A percentile compares a stretch with the other conserved stretches of the same genome.
phyloP scores from a whole-genome alignment of 495 filamentous ascomycete genomes.

The Aspergillus ellipticus region DNA sequence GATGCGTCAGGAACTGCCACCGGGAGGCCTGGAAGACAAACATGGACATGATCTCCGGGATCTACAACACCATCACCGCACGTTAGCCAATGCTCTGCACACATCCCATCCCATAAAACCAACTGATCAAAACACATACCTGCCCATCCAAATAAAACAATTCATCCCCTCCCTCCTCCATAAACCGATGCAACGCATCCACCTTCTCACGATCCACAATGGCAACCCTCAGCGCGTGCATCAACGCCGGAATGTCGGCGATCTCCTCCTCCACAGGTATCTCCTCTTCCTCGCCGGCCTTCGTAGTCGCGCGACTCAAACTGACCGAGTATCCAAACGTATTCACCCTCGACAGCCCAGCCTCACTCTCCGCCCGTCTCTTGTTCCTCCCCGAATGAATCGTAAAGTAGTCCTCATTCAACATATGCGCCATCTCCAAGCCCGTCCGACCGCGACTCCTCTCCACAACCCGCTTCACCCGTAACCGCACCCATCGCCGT shows the following conservation, averaged over 20 bases:
- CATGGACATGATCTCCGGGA: slow-evolving; percentile 78
- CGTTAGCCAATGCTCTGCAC: slow-evolving; percentile 1
- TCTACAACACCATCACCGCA: slow-evolving; percentile 27
- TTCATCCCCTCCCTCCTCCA: slow-evolving; percentile 76
- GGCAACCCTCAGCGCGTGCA: slow-evolving; percentile 58
- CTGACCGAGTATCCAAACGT: slow-evolving; percentile 19
- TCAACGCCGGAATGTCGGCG: slow-evolving; percentile 59
- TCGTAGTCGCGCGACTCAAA: slow-evolving; percentile 28
- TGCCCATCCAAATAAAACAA: slow-evolving; percentile 69
- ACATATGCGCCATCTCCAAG: slow-evolving; percentile 52
- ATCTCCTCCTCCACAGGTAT: slow-evolving; percentile 55
- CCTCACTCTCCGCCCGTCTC: slow-evolving; percentile 39
- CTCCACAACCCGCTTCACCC: slow-evolving; percentile 53
- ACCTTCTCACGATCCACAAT: slow-evolving; percentile 89
- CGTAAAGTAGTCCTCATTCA: slow-evolving; percentile 84
- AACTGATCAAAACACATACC: slow-evolving; percentile 28
- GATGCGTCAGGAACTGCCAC: slow-evolving; percentile 63
- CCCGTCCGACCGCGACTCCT: slow-evolving; percentile 24
- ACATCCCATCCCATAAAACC: background rate
- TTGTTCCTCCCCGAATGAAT: slow-evolving; percentile 54
- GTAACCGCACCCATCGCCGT: slow-evolving; percentile 80
- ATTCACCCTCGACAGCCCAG: slow-evolving; percentile 23
- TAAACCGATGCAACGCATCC: slow-evolving; percentile 72
- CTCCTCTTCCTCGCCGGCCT: slow-evolving; percentile 37
- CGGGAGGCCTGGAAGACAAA: slow-evolving; percentile 90